phyloP scores from a whole-genome alignment of 495 filamentous ascomycete species.

The Penicillium goetzii region DNA sequence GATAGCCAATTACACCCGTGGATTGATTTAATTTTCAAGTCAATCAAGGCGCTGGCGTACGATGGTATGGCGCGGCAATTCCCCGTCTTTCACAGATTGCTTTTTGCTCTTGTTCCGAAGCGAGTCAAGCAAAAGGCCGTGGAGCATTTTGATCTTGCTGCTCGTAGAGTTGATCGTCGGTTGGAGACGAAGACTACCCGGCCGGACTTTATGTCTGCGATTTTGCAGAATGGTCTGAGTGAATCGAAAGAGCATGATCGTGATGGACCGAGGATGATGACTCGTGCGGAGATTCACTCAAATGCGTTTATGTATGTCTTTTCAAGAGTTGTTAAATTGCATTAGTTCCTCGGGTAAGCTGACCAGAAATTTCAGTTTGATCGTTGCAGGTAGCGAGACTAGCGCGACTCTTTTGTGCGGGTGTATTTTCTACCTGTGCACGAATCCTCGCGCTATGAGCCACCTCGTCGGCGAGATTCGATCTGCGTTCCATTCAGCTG shows the following conservation, averaged over 20 bases:
- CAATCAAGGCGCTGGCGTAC: constrained; percentile 33
- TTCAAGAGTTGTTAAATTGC: too few species aligned
- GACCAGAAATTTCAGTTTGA: constrained; percentile 17
- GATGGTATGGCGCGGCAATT: constrained; percentile 34
- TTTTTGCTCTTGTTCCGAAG: constrained; percentile 20
- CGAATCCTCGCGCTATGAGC: constrained; percentile 40
- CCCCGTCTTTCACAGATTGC: constrained; percentile 27
- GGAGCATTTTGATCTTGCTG: constrained; percentile 32
- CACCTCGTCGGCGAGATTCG: constrained; percentile 51
- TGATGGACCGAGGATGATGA: constrained; percentile 28
- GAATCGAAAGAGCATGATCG: constrained; percentile 23
- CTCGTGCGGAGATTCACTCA: constrained; percentile 33
- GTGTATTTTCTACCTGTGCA: constrained; percentile 53
- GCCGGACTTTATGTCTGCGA: constrained; percentile 34
- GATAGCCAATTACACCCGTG: constrained; percentile 50
- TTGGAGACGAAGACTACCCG: constrained; percentile 23
- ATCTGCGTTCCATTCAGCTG: constrained; percentile 36
- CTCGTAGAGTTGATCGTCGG: constrained; percentile 28
- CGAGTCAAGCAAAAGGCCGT: constrained; percentile 19
- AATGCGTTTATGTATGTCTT: constrained; percentile 34
- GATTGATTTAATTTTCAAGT: constrained; percentile 45
- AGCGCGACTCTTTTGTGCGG: constrained; percentile 57
- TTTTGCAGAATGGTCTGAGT: constrained; percentile 33
- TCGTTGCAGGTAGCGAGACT: constrained; percentile 59
- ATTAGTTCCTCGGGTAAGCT: neutral